Conservation (phyloP, 139 green algal species). For the Picochlorum sp. region DNA sequence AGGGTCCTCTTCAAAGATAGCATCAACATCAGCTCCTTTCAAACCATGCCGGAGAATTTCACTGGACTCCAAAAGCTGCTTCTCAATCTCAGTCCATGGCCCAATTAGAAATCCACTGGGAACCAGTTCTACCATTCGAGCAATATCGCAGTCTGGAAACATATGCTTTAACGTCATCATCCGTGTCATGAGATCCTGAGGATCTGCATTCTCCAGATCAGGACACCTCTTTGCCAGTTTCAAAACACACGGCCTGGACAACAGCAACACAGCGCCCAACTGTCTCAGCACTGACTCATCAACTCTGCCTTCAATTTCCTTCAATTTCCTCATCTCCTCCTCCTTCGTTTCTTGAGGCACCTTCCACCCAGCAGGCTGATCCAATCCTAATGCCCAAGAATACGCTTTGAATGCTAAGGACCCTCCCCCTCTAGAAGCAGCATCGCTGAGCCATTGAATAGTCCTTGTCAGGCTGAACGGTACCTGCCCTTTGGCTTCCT, state of each 20-base stretch:
- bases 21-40: slow-evolving; percentile 10
- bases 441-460: slow-evolving; percentile 1
- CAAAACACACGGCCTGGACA: not conserved
- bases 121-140: slow-evolving; percentile 20
- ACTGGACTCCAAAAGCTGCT: not conserved
- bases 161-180: slow-evolving; percentile 21
- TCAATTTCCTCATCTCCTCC: not conserved
- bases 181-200: not conserved
- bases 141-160: slow-evolving; percentile 13
- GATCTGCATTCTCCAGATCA: not conserved
- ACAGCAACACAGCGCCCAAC: not conserved
- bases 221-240: not conserved
- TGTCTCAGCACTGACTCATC: not conserved
- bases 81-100: not conserved
- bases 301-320: not conserved
- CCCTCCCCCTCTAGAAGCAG: slow-evolving; percentile 1
- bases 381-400: not conserved
- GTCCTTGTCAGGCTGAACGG: slow-evolving; percentile 4
- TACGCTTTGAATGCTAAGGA: slow-evolving; percentile 1
- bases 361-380: not conserved
- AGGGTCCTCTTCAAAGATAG: slow-evolving; percentile 19
- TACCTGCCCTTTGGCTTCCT: not conserved
- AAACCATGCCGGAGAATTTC: slow-evolving; percentile 3
- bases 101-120: slow-evolving; percentile 9
- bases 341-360: not conserved